Evolutionary conservation across 1,284 basidiomycete species (phyloP), one percentile per base, ranked within the genome.

Genomic region (Boletus mariae): DNA sequence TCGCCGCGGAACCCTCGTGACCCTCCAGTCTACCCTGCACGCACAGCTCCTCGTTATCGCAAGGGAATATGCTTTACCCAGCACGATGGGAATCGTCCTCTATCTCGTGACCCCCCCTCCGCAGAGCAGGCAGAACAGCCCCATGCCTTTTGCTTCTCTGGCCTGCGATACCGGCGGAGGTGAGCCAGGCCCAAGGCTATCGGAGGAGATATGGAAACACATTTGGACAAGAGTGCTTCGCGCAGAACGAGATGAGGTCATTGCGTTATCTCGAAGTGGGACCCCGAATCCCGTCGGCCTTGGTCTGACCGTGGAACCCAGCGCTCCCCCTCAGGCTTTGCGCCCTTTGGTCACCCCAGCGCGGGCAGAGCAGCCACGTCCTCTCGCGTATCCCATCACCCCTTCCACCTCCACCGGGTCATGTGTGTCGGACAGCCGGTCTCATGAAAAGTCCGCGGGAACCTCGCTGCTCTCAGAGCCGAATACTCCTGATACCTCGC

Each of bases 11-110:
- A 82, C 82, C 20, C 76, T 92, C 15, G 81, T 92, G 6, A 83
- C 89, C 2, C 75, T 92, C 0, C 80, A 89, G 62, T 74, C 87
- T 10, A 86, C 82, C 1, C 71, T 92, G 4, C 83, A 87, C 52
- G 77, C 82, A 2, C 90, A 92, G 62, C 72, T 92, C 6, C 73
- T 74, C 41, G 86, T 87, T n/a, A 91, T 92, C 49, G 87, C 91
- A n/a, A 84, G 84, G 65, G 91, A 94, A 70, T 94, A 92, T 65
- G 87, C 87, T 9, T 75, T 94, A 12, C 91, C 91, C 1, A 91
- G 87, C 60, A 87, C 87, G 0, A 71, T 80, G 13, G 91, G 92
- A 13, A 72, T 94, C 51, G 74, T 91, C 42, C 74, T 94, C 4
- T 94, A 91, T 66, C 80, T 94, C 43, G 76, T 90, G 44, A 74